A percentile compares a stretch with the other conserved stretches of the same genome.
Evolutionary conservation across 108 stramenopile genomes (phyloP).

Genomic region (Cyclotella cryptica): DNA sequence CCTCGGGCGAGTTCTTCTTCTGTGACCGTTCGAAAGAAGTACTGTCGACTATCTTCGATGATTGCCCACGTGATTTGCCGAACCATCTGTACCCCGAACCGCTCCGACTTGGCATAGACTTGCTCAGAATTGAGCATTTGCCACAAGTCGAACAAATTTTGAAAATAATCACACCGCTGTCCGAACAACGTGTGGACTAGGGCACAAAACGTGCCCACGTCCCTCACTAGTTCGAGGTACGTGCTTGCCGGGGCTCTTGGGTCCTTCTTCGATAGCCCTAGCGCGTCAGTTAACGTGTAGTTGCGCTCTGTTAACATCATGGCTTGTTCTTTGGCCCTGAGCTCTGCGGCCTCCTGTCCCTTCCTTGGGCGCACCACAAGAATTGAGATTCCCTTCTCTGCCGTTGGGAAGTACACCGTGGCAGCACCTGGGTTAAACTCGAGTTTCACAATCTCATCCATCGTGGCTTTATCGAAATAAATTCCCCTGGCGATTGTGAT

Average conservation of each 20-base stretch:
- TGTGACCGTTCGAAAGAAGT: neutral
- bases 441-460: no score
- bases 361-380: no score
- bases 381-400: no score
- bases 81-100: neutral
- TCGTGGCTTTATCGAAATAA: no score
- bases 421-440: no score
- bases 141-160: neutral
- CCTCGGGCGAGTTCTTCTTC: neutral
- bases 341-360: no score
- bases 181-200: neutral
- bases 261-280: neutral
- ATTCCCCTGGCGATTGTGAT: neutral
- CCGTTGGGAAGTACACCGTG: no score
- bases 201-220: neutral
- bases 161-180: neutral
- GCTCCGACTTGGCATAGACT: neutral
- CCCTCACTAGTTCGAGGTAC: neutral
- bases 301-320: neutral
- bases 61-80: slow-evolving; percentile 3
- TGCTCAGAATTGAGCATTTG: neutral
- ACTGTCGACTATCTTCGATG: neutral
- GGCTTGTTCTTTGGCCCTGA: no score
- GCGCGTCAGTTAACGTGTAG: neutral
- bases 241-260: neutral